Evolutionary conservation across 2,329 filamentous ascomycete genomes (phyloP).

Genomic region (Pezicula rhizophila): DNA sequence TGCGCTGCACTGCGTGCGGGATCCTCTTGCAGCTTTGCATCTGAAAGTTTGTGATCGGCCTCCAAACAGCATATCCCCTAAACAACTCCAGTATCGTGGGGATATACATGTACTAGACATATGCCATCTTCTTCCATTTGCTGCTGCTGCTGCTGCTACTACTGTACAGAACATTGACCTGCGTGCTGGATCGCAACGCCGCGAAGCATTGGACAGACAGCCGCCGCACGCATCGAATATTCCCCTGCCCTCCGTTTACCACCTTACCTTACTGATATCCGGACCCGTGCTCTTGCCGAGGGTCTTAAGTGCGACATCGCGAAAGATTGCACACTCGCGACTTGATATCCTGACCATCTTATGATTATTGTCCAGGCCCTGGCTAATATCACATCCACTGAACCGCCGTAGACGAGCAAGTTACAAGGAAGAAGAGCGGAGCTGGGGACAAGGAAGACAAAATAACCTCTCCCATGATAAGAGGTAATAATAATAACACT

Average conservation of each 20-base stretch:
- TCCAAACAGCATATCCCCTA: not conserved
- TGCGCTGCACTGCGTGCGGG: conserved; percentile 12
- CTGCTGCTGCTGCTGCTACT: not conserved
- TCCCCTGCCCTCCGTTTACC: not conserved
- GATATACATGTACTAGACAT: not conserved
- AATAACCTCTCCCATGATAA: not conserved
- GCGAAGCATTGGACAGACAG: not conserved
- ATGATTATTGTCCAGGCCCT: not conserved
- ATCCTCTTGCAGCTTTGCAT: conserved; percentile 12
- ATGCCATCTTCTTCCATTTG: not conserved
- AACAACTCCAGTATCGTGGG: not conserved
- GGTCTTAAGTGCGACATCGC: not conserved
- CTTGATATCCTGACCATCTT: not conserved
- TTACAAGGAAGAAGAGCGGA: not conserved
- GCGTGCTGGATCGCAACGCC: not conserved
- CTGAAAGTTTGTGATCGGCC: not conserved
- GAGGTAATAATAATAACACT: too few species aligned
- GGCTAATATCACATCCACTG: not conserved
- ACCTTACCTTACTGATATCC: not conserved
- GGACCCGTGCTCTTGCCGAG: not conserved
- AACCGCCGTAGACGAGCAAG: not conserved
- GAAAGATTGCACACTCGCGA: not conserved
- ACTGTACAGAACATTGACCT: not conserved
- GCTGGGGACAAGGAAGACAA: not conserved
- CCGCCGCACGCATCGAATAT: conserved; percentile 1